Percentiles rank a stretch among this genome's conserved stretches.
Conservation (phyloP, 352 stramenopile species). For the Phytopythium aichiense region DNA sequence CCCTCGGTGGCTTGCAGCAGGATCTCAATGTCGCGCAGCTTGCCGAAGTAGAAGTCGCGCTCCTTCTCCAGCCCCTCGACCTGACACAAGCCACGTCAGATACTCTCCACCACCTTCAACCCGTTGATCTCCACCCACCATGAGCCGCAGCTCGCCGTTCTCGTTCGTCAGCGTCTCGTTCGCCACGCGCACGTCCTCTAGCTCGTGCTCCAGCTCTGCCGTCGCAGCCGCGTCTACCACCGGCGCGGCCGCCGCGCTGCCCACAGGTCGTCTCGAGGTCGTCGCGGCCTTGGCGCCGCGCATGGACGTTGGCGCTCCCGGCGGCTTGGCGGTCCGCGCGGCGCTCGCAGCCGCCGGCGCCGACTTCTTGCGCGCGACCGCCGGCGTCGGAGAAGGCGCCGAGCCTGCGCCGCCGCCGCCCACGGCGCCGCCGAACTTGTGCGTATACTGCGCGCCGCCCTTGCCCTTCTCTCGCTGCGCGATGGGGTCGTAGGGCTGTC, state of each 20-base stretch:
- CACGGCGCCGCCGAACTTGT: constrained; percentile 49
- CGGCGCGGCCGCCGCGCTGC: constrained; percentile 16
- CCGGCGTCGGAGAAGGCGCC: constrained; percentile 25
- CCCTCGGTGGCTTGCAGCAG: constrained; percentile 86
- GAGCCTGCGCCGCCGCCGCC: constrained; percentile 6
- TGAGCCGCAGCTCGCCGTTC: constrained; percentile 64
- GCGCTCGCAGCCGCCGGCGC: constrained; percentile 14
- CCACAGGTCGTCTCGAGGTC: constrained; percentile 23
- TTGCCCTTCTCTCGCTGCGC: constrained; percentile 93
- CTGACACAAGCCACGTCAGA: constrained; percentile 13
- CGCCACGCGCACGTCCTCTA: constrained; percentile 62
- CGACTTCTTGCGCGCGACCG: constrained; percentile 26
- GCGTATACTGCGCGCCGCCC: constrained; percentile 80
- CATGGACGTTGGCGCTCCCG: constrained; percentile 32
- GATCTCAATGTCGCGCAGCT: constrained; percentile 97
- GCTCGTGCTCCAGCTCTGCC: constrained; percentile 56
- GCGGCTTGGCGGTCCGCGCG: constrained; percentile 35
- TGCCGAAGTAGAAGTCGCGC: constrained; percentile 99
- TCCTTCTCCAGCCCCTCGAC: constrained; percentile 92
- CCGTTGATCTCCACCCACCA: constrained; percentile 25
- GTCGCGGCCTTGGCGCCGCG: constrained; percentile 18
- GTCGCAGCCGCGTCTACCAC: constrained; percentile 25
- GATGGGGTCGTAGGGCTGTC: constrained; percentile 92
- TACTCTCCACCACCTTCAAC: not conserved
- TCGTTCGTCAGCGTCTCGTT: constrained; percentile 78